Conservation (phyloP, 2,329 filamentous ascomycete genomes). For the Fusarium udum region DNA sequence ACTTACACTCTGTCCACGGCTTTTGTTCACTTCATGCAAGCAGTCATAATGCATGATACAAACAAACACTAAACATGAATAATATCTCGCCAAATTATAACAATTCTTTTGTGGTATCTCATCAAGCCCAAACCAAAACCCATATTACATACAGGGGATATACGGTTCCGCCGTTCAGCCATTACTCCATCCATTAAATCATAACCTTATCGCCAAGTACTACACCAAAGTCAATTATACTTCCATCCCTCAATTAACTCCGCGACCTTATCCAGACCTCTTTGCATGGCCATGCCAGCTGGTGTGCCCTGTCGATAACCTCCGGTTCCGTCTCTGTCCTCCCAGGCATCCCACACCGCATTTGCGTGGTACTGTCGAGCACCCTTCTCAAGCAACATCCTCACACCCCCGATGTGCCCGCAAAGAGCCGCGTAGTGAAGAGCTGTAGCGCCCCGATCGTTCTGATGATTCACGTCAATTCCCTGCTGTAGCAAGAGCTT, state of each 20-base stretch:
- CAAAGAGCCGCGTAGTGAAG: slow-evolving; percentile 43
- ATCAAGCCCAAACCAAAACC: slow-evolving; percentile 9
- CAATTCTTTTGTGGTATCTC: slow-evolving; percentile 39
- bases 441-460: slow-evolving; percentile 43
- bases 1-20: background rate
- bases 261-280: slow-evolving; percentile 41
- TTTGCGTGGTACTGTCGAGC: slow-evolving; percentile 42
- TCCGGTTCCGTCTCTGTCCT: slow-evolving; percentile 39
- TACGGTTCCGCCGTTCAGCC: slow-evolving; percentile 23
- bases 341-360: slow-evolving; percentile 43
- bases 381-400: slow-evolving; percentile 39
- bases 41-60: background rate
- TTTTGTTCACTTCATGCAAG: background rate
- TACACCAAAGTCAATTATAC: slow-evolving; percentile 30
- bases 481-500: slow-evolving; percentile 41
- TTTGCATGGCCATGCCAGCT: slow-evolving; percentile 43
- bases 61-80: background rate
- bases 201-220: slow-evolving; percentile 10
- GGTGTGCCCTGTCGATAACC: slow-evolving; percentile 43
- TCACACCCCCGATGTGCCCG: slow-evolving; percentile 38
- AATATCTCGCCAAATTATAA: background rate
- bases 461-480: slow-evolving; percentile 42
- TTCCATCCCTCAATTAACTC: slow-evolving; percentile 44
- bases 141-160: slow-evolving; percentile 5
- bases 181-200: slow-evolving; percentile 14